Evolutionary conservation across 306 rosid genomes (phyloP).

Genomic region (Quercus aquifolioides): DNA sequence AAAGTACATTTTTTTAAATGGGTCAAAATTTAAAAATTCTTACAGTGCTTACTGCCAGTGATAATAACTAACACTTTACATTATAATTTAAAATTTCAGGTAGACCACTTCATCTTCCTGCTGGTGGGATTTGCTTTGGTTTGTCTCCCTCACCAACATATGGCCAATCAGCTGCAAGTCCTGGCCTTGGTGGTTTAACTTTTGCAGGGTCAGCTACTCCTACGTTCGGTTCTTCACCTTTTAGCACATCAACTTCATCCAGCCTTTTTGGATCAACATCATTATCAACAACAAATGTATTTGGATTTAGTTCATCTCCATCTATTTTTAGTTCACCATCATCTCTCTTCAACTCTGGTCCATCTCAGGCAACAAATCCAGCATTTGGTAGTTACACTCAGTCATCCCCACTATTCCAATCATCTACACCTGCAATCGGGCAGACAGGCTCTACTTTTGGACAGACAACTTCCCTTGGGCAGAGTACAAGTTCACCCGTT

Average conservation of each 20-base stretch:
- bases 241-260: conserved; percentile 47
- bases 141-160: conserved; percentile 50
- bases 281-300: conserved; percentile 45
- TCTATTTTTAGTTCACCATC: conserved; percentile 37
- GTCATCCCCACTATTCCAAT: conserved; percentile 52
- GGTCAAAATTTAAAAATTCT: neutral
- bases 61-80: conserved; percentile 1
- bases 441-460: conserved; percentile 56
- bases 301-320: conserved; percentile 45
- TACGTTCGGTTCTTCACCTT: conserved; percentile 59
- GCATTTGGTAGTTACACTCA: conserved; percentile 55
- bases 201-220: conserved; percentile 54
- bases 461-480: conserved; percentile 55
- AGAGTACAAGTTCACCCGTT: conserved; percentile 33
- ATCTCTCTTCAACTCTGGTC: conserved; percentile 47
- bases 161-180: conserved; percentile 63
- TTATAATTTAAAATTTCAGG: conserved; percentile 48
- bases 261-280: conserved; percentile 43
- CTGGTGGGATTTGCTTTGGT: conserved; percentile 51
- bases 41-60: neutral
- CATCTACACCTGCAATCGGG: conserved; percentile 42
- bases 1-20: conserved; percentile 39
- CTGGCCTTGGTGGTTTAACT: conserved; percentile 45
- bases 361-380: conserved; percentile 44
- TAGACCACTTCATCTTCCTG: conserved; percentile 67